Conservation (phyloP, 1,284 basidiomycete genomes). For the Boletellus deceptivus region DNA sequence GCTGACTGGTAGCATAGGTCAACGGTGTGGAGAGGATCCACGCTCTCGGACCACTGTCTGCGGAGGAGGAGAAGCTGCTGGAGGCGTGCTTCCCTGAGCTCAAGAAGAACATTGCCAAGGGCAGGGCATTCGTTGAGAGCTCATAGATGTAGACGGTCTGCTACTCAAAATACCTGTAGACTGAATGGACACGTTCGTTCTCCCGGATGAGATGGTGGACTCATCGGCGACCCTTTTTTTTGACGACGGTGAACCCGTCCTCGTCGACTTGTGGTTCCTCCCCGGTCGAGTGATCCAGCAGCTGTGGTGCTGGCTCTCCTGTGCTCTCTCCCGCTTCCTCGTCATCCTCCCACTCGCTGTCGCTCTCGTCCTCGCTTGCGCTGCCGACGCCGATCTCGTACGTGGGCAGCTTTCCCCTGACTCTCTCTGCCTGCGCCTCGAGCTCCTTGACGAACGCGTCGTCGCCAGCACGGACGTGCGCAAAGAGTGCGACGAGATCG, state of each 20-base stretch:
- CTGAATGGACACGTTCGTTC: slow-evolving; percentile 4
- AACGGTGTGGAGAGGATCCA: slow-evolving; percentile 91
- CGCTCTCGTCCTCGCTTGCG: slow-evolving; percentile 39
- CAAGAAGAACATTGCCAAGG: slow-evolving; percentile 97
- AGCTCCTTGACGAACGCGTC: slow-evolving; percentile 49
- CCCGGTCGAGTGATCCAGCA: slow-evolving; percentile 23
- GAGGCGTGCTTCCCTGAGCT: slow-evolving; percentile 89
- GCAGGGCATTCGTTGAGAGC: slow-evolving; percentile 71
- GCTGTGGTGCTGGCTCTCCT: slow-evolving; percentile 15
- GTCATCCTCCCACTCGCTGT: slow-evolving; percentile 36
- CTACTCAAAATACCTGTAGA: slow-evolving; percentile 26
- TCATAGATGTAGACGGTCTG: slow-evolving; percentile 30
- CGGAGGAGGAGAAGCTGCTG: slow-evolving; percentile 84
- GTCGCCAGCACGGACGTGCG: slow-evolving; percentile 40
- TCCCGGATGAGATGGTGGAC: neutral
- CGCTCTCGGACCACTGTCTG: slow-evolving; percentile 72
- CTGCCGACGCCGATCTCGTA: slow-evolving; percentile 45
- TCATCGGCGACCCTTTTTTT: slow-evolving; percentile 50
- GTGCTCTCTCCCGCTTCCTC: slow-evolving; percentile 7
- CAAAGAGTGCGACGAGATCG: slow-evolving; percentile 73
- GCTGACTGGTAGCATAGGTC: slow-evolving; percentile 41
- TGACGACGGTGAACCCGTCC: slow-evolving; percentile 84
- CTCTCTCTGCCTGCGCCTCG: slow-evolving; percentile 59
- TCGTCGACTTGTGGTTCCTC: slow-evolving; percentile 78
- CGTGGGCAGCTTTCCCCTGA: slow-evolving; percentile 57